Conservation (phyloP, 2,329 filamentous ascomycete genomes). For the Dothistroma septosporum region DNA sequence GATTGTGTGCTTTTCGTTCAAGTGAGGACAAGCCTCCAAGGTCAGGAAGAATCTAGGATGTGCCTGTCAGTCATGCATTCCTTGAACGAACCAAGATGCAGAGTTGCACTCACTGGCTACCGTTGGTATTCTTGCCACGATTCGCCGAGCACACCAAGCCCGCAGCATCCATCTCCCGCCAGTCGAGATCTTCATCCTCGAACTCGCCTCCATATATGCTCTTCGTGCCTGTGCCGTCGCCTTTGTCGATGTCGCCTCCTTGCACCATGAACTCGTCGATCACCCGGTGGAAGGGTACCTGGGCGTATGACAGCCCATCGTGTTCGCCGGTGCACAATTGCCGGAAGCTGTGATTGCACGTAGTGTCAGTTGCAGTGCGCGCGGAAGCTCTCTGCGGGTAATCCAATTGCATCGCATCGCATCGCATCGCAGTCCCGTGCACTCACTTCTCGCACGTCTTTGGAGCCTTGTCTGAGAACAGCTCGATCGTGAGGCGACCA, state of each 20-base stretch:
- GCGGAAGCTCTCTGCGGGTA: background rate
- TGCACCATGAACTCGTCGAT: conserved; percentile 46
- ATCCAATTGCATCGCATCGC: background rate
- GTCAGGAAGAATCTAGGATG: conserved; percentile 41
- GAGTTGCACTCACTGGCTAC: conserved; percentile 35
- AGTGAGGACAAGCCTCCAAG: conserved; percentile 37
- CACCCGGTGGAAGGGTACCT: conserved; percentile 39
- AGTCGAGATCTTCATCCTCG: conserved; percentile 41
- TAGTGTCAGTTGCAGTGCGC: conserved; percentile 15
- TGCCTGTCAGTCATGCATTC: conserved; percentile 12
- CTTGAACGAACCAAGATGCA: background rate
- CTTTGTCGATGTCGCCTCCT: conserved; percentile 41
- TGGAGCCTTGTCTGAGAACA: conserved; percentile 45
- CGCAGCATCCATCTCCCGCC: conserved; percentile 39
- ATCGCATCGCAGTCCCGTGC: conserved; percentile 7
- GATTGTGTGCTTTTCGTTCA: conserved; percentile 42
- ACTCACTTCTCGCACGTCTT: conserved; percentile 46
- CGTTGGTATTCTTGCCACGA: conserved; percentile 40
- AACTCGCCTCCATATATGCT: conserved; percentile 41
- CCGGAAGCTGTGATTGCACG: conserved; percentile 37
- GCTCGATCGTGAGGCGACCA: conserved; percentile 43
- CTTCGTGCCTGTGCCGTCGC: conserved; percentile 40
- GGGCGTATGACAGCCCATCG: conserved; percentile 37
- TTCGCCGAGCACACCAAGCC: conserved; percentile 43
- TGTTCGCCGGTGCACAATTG: conserved; percentile 42